These are phyloP conservation scores for Colletotrichum somersetense DNA, from an alignment of 2,329 filamentous ascomycete species.

Conservation along the genomic window DNA sequence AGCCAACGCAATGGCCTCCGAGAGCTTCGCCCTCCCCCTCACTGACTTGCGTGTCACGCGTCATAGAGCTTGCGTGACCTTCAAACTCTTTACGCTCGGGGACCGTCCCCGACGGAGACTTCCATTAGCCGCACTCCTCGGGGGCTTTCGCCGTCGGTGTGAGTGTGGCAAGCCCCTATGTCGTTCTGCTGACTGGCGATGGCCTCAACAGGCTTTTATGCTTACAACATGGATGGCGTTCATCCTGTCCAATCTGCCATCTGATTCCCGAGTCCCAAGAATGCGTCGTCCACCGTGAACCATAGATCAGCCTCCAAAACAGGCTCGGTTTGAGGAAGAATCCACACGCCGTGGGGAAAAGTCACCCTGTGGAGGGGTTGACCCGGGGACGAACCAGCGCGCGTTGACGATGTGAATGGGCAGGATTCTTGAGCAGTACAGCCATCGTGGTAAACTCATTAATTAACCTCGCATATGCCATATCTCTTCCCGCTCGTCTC, in stretches of 20 bases:
- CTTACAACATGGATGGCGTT: neutral
- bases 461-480: conserved; percentile 21
- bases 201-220: neutral
- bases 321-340: conserved; percentile 27
- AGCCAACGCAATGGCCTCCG: conserved; percentile 31
- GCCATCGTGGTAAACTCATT: neutral
- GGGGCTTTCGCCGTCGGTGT: conserved; percentile 15
- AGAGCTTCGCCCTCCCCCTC: neutral
- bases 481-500: conserved; percentile 4
- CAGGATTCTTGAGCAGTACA: neutral
- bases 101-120: conserved; percentile 13
- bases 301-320: neutral
- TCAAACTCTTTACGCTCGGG: conserved; percentile 24
- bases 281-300: neutral
- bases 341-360: conserved; percentile 36
- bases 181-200: conserved; percentile 1
- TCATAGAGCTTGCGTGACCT: conserved; percentile 25
- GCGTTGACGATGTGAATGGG: neutral
- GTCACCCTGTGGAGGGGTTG: conserved; percentile 7
- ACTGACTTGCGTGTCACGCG: conserved; percentile 17
- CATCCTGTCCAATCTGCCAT: conserved; percentile 22
- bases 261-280: conserved; percentile 39
- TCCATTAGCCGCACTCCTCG: neutral
- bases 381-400: conserved; percentile 30
- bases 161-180: no score